Conservation (phyloP, 2,329 filamentous ascomycete species). For the Penicillium sp. region DNA sequence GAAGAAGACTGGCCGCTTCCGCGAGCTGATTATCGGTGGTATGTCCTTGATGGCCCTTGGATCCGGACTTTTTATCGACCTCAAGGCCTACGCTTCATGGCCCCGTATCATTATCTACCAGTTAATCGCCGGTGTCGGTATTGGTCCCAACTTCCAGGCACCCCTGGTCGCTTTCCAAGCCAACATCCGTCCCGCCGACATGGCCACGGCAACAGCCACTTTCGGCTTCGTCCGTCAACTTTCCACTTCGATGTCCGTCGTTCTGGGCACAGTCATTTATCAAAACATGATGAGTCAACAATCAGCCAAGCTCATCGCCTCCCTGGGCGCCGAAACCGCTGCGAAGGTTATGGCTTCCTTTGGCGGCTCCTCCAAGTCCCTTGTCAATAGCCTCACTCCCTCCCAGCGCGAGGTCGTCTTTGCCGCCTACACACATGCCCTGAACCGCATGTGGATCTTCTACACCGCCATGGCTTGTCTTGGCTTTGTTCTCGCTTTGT, state of each 20-base stretch:
- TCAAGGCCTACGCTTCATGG: slow-evolving; percentile 54
- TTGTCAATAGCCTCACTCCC: slow-evolving; percentile 35
- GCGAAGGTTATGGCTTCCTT: slow-evolving; percentile 30
- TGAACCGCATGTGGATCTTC: slow-evolving; percentile 53
- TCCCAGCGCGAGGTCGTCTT: slow-evolving; percentile 40
- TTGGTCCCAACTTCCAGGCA: slow-evolving; percentile 62
- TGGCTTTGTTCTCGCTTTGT: slow-evolving; percentile 41
- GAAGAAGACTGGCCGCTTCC: slow-evolving; percentile 69
- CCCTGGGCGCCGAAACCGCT: slow-evolving; percentile 32
- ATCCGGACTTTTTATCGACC: slow-evolving; percentile 62
- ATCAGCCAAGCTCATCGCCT: slow-evolving; percentile 24
- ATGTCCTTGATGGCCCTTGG: slow-evolving; percentile 62
- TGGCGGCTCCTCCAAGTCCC: slow-evolving; percentile 34
- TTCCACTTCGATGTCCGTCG: slow-evolving; percentile 57
- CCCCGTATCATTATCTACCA: slow-evolving; percentile 54
- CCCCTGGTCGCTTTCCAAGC: slow-evolving; percentile 65
- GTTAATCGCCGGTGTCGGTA: slow-evolving; percentile 59
- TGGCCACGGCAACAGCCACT: slow-evolving; percentile 62
- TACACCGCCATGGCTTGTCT: slow-evolving; percentile 41
- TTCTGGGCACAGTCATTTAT: slow-evolving; percentile 55
- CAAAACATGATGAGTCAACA: slow-evolving; percentile 39
- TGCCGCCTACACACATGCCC: slow-evolving; percentile 41
- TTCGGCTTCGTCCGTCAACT: slow-evolving; percentile 61
- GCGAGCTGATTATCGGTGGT: slow-evolving; percentile 58
- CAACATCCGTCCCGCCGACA: slow-evolving; percentile 58